phyloP scores from a whole-genome alignment of 805 yeast species.

The Candida pseudofarinosa region DNA sequence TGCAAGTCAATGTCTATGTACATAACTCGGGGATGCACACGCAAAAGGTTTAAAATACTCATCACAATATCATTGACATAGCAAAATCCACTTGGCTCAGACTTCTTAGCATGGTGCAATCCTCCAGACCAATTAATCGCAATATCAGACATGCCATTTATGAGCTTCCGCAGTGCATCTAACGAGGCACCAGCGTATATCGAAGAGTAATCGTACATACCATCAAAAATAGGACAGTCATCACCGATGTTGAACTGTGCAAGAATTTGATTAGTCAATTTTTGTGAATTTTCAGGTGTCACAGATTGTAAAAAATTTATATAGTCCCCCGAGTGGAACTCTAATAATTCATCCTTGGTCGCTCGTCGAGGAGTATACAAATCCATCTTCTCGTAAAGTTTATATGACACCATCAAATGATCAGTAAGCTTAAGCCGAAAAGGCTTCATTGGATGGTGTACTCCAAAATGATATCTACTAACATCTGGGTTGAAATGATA shows the following conservation, averaged over 20 bases:
- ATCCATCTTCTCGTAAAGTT: slow-evolving; percentile 86
- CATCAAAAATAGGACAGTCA: slow-evolving; percentile 94
- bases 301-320: slow-evolving; percentile 69
- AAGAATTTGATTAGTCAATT: slow-evolving; percentile 52
- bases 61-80: slow-evolving; percentile 92
- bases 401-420: slow-evolving; percentile 81
- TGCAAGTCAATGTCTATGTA: slow-evolving; percentile 94
- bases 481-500: slow-evolving; percentile 86
- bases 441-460: slow-evolving; percentile 98
- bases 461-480: slow-evolving; percentile 82
- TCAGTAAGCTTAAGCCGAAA: slow-evolving; percentile 91
- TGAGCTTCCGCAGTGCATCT: slow-evolving; percentile 85
- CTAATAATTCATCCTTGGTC: slow-evolving; percentile 69
- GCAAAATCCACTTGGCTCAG: slow-evolving; percentile 93
- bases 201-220: slow-evolving; percentile 85
- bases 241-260: slow-evolving; percentile 85
- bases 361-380: slow-evolving; percentile 81
- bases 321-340: slow-evolving; percentile 87
- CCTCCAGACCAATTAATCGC: slow-evolving; percentile 98
- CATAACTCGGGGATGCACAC: slow-evolving; percentile 89
- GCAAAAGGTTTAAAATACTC: slow-evolving; percentile 75
- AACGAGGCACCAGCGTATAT: slow-evolving; percentile 91
- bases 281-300: slow-evolving; percentile 67
- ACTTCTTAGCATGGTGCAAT: slow-evolving; percentile 91
- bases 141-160: slow-evolving; percentile 83